Base-by-base conservation (phyloP, 2,329 filamentous ascomycete genomes). In the Rhinocladiella similis region DNA sequence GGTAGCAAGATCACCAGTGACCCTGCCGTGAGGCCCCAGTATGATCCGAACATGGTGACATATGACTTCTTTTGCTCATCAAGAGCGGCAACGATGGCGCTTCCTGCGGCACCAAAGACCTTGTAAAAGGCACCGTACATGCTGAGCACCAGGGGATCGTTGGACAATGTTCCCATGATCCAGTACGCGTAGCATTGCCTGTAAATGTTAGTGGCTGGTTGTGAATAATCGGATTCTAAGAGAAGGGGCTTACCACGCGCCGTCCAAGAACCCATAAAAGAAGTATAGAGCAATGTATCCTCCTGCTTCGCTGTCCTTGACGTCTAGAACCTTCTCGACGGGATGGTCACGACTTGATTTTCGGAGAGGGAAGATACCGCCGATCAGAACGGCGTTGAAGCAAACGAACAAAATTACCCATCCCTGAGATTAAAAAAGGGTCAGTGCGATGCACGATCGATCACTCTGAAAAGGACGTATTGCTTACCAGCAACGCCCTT, bases 251-350 rank as follows among this genome's bases (percentile, higher is more conserved):
- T 19, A 41, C 38, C 38, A 41, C 3, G 14, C 38, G 38, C 38
- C 38, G 18, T 41, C 38, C n/a, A 41, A 13, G 18, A 41, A 41
- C 3, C 38, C 38, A 41, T 41, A 41, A 19, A 41, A 41, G 38
- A 41, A 41, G 38, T 41, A 41, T 3, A 41, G 38, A 12, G 47
- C 47, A 36, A 49, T 49, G 29, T 49, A 49, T n/a, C 47, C 47
- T 19, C 47, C 47, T 4, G 47, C 27, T 7, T 49, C 33, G 33
- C 18, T 49, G 47, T 49, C 47, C 16, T 29, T 49, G 47, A 49
- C 47, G 14, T 49, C 47, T 4, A 49, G 27, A 19, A 49, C 29
- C 35, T 49, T 36, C 25, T n/a, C 29, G 6, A 39, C 47, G 7
- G 47, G 47, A 36, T 49, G 47, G 14, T 5, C 5, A n/a, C 47